These are phyloP conservation scores for Raphanus sativus DNA, from an alignment of 345 rosid genomes.

Conservation along the genomic window DNA sequence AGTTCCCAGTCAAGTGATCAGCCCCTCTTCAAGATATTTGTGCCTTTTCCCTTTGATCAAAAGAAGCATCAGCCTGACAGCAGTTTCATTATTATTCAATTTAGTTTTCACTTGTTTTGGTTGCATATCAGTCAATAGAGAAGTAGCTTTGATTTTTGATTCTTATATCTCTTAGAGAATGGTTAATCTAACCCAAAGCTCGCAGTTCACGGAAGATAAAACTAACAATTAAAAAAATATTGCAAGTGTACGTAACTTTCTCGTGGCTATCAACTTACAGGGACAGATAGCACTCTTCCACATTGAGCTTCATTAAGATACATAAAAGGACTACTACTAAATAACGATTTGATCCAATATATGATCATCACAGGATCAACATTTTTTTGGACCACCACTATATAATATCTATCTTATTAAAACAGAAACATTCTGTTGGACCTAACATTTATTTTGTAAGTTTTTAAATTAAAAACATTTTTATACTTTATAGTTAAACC, in stretches of 20 bases:
- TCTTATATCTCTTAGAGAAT: too few relatives aligned
- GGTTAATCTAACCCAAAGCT: too few relatives aligned
- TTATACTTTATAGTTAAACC: too few relatives aligned
- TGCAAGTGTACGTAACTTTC: conserved; percentile 18
- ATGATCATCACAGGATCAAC: conserved; percentile 24
- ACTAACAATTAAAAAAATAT: background rate
- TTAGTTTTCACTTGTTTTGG: background rate
- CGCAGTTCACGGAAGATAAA: background rate
- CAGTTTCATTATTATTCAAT: background rate
- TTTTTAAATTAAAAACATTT: too few relatives aligned
- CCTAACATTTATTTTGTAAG: too few relatives aligned
- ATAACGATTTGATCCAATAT: conserved; percentile 3
- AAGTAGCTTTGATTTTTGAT: too few relatives aligned
- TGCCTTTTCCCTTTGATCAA: too few relatives aligned
- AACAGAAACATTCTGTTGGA: too few relatives aligned
- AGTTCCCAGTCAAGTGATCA: too few relatives aligned
- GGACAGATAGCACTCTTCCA: conserved; percentile 22
- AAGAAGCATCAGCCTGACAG: background rate
- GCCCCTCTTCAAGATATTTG: too few relatives aligned
- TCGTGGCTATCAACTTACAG: conserved; percentile 33
- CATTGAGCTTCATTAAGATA: conserved; percentile 12
- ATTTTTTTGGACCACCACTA: conserved; percentile 38
- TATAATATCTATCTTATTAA: too few relatives aligned
- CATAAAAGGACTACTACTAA: background rate
- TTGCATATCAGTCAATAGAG: too few relatives aligned